Conservation (phyloP, 108 stramenopile genomes). For the Discostella stelligeroides region DNA sequence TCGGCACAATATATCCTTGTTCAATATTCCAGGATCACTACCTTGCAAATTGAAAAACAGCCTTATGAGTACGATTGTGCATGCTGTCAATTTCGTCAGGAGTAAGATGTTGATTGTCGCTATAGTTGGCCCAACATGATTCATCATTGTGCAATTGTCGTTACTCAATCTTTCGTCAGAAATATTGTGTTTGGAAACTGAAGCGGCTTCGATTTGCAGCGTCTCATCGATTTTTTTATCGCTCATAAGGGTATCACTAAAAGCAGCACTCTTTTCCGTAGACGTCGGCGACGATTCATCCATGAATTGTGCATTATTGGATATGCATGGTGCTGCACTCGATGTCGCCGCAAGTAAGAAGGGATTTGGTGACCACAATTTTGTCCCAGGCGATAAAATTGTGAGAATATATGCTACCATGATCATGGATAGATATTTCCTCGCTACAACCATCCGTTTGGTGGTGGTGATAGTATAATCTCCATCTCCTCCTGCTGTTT, state of each 20-base stretch:
- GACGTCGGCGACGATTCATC: too few relatives aligned
- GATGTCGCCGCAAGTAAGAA: too few relatives aligned
- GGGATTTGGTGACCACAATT: background rate
- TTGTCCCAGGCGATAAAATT: background rate
- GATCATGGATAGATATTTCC: slow-evolving; percentile 1
- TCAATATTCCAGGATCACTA: slow-evolving; percentile 46
- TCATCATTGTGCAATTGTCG: too few relatives aligned
- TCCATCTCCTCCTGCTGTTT: too few relatives aligned
- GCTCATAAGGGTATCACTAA: too few relatives aligned
- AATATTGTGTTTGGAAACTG: too few relatives aligned
- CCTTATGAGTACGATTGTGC: slow-evolving; percentile 3
- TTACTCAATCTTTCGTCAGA: slow-evolving; percentile 4
- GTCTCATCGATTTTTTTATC: too few relatives aligned
- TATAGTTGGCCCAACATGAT: too few relatives aligned
- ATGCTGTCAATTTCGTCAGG: slow-evolving; percentile 12
- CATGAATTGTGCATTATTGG: background rate
- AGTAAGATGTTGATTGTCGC: slow-evolving; percentile 7
- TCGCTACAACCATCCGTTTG: background rate
- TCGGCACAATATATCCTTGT: slow-evolving; percentile 19
- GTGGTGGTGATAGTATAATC: background rate
- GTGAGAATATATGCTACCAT: background rate
- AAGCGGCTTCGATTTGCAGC: too few relatives aligned
- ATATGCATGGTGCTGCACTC: too few relatives aligned
- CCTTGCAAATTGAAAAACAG: slow-evolving; percentile 38
- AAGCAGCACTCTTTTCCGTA: too few relatives aligned